Evolutionary conservation across 208 protist species (phyloP).

Genomic region (Crithidia sp.): DNA sequence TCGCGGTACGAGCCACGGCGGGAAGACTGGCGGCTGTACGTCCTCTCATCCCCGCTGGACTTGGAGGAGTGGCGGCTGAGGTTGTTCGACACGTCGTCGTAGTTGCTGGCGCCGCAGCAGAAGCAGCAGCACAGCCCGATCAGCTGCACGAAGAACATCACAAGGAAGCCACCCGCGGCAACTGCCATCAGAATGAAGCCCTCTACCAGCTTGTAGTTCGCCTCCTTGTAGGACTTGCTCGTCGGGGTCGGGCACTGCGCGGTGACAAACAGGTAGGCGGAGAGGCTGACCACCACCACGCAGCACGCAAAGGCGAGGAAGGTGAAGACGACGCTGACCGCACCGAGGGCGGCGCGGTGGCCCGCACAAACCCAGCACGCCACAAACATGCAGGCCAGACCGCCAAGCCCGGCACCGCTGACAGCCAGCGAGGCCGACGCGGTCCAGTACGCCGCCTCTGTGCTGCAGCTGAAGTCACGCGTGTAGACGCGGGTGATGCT

Average conservation of each 20-base stretch:
- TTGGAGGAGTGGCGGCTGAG: slow-evolving; percentile 3
- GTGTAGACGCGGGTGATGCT: slow-evolving; percentile 7
- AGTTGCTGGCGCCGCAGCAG: slow-evolving; percentile 5
- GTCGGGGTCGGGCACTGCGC: neutral
- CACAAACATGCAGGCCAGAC: slow-evolving; percentile 17
- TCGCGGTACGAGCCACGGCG: neutral
- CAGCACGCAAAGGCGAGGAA: slow-evolving; percentile 24
- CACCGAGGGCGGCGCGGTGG: slow-evolving; percentile 6
- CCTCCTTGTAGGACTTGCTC: slow-evolving; percentile 11
- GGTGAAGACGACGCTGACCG: slow-evolving; percentile 11
- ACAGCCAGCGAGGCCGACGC: slow-evolving; percentile 11
- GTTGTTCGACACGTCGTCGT: slow-evolving; percentile 15
- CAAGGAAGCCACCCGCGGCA: slow-evolving; percentile 34
- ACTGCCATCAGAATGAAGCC: slow-evolving; percentile 34
- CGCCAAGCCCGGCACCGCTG: slow-evolving; percentile 13
- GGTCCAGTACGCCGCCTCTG: slow-evolving; percentile 2
- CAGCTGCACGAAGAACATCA: slow-evolving; percentile 15
- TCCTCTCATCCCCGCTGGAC: neutral
- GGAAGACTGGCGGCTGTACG: slow-evolving; percentile 2
- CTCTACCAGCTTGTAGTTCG: slow-evolving; percentile 35
- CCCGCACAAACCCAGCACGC: slow-evolving; percentile 19
- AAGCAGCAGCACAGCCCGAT: slow-evolving; percentile 10
- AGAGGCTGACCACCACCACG: slow-evolving; percentile 14
- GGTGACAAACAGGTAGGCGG: slow-evolving; percentile 5
- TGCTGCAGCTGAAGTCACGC: slow-evolving; percentile 7